Conservation (phyloP, 345 rosid genomes). For the Syzygium aqueum region DNA sequence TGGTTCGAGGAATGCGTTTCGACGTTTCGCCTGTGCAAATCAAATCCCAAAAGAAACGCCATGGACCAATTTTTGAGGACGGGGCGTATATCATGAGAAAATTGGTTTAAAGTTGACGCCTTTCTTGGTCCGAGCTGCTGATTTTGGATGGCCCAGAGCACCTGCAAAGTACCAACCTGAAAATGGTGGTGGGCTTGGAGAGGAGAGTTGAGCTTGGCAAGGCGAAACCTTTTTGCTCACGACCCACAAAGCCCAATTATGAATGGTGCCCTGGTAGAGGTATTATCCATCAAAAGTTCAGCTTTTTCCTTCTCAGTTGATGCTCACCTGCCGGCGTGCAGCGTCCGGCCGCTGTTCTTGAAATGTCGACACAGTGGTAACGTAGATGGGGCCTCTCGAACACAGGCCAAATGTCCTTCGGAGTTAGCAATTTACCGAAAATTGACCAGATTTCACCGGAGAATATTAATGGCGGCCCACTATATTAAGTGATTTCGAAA, state of each 20-base stretch:
- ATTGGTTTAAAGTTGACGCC: not conserved
- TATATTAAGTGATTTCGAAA: not conserved
- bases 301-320: not conserved
- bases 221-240: not conserved
- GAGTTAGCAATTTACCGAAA: not conserved
- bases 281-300: not conserved
- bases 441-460: not conserved
- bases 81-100: not conserved
- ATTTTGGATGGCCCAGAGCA: not conserved
- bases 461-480: not conserved
- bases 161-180: not conserved
- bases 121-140: not conserved
- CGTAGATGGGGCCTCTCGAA: not conserved
- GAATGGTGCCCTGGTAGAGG: not conserved
- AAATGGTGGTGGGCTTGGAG: not conserved
- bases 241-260: not conserved
- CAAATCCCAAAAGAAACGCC: not conserved
- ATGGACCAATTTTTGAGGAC: not conserved
- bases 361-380: not conserved
- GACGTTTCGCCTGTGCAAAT: not conserved
- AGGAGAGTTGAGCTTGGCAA: not conserved
- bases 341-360: not conserved
- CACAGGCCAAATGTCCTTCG: not conserved
- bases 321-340: not conserved
- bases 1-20: not conserved